Evolutionary conservation across 2,329 filamentous ascomycete genomes (phyloP).

Genomic region (Phoma sp.): DNA sequence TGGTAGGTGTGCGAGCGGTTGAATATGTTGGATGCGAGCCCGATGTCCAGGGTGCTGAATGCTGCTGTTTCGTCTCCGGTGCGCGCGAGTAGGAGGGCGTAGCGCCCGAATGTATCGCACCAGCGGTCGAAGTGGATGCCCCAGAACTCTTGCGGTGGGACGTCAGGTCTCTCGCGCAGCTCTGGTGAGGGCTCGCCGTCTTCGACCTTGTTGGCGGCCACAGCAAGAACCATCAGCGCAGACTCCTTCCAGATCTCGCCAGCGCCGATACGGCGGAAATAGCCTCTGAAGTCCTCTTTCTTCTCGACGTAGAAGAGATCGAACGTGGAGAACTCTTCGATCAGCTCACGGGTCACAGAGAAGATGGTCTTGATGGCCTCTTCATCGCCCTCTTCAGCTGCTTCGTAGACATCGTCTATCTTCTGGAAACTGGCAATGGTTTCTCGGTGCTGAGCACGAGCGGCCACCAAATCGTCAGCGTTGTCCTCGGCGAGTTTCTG

Average conservation of each 20-base stretch:
- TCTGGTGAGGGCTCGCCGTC: slow-evolving; percentile 38
- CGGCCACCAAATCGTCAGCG: slow-evolving; percentile 52
- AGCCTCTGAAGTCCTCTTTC: slow-evolving; percentile 49
- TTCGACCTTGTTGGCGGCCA: slow-evolving; percentile 42
- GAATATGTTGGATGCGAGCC: slow-evolving; percentile 82
- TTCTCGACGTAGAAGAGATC: slow-evolving; percentile 62
- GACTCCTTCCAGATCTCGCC: slow-evolving; percentile 45
- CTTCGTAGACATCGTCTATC: slow-evolving; percentile 49
- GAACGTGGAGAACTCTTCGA: slow-evolving; percentile 66
- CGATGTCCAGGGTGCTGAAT: slow-evolving; percentile 80
- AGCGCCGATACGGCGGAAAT: slow-evolving; percentile 41
- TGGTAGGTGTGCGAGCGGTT: slow-evolving; percentile 70
- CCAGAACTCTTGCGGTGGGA: slow-evolving; percentile 65
- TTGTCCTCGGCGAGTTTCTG: slow-evolving; percentile 31
- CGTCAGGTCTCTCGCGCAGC: slow-evolving; percentile 35
- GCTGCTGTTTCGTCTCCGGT: slow-evolving; percentile 71
- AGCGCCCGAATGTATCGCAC: slow-evolving; percentile 89
- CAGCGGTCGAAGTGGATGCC: slow-evolving; percentile 82
- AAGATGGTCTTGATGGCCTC: slow-evolving; percentile 62
- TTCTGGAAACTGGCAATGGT: slow-evolving; percentile 53
- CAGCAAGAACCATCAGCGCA: slow-evolving; percentile 43
- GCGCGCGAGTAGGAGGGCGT: slow-evolving; percentile 77
- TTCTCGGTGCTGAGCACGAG: slow-evolving; percentile 43
- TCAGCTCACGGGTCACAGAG: slow-evolving; percentile 62
- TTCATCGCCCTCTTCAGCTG: slow-evolving; percentile 56